Percentiles rank a stretch among this genome's conserved stretches.
Conservation (phyloP, 148 eudicot species). For the Camellia sinensis region DNA sequence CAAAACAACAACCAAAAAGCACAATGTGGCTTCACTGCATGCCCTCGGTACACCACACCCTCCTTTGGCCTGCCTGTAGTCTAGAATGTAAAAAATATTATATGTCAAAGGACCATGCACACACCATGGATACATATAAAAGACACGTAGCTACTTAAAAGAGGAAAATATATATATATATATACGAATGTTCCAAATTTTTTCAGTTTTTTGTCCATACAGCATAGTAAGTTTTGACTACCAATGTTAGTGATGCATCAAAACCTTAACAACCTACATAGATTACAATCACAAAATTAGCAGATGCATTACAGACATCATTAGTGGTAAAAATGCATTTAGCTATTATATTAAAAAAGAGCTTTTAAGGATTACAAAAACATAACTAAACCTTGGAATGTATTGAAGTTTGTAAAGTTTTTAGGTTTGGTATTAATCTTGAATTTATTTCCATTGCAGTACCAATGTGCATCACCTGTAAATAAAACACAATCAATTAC, state of each 20-base stretch:
- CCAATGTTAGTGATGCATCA: conserved; percentile 2
- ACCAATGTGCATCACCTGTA: conserved; percentile 97
- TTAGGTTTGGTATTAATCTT: conserved; percentile 82
- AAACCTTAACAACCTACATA: neutral
- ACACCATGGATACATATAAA: no score
- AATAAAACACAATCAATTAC: conserved; percentile 20
- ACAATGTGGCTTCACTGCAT: no score
- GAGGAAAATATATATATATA: no score
- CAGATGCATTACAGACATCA: neutral
- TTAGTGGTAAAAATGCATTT: neutral
- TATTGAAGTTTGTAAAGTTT: conserved; percentile 69
- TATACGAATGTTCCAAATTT: no score
- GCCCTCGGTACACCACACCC: no score
- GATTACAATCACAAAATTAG: neutral
- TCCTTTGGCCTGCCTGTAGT: no score
- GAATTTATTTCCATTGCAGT: conserved; percentile 89
- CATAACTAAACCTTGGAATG: conserved; percentile 61
- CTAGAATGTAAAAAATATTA: no score
- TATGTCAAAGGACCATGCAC: no score
- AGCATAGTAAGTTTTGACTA: no score
- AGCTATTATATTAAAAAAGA: neutral
- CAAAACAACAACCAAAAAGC: no score
- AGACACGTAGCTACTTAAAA: no score
- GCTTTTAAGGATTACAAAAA: neutral
- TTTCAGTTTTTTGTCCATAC: no score